These are phyloP conservation scores for Leishmania gerbilli DNA, from an alignment of 208 protist species.

Conservation along the genomic window DNA sequence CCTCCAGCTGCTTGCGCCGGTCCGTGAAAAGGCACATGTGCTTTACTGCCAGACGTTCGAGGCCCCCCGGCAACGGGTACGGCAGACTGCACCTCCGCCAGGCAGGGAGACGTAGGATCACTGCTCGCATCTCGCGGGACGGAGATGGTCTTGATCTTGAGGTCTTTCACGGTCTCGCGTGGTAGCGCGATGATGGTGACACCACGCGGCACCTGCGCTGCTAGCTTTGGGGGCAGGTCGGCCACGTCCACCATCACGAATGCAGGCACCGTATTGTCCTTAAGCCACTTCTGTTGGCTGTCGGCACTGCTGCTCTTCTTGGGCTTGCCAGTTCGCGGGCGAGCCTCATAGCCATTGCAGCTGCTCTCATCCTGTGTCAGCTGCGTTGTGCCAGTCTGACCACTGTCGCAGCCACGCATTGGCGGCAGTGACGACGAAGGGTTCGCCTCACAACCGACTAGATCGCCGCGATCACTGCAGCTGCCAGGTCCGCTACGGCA, in stretches of 20 bases:
- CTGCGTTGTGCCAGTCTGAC: conserved; percentile 1
- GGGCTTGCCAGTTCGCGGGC: background rate
- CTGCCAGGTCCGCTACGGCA: background rate
- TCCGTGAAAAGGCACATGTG: background rate
- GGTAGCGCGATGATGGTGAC: conserved; percentile 31
- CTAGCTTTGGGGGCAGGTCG: conserved; percentile 22
- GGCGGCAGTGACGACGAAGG: conserved; percentile 17
- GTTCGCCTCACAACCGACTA: conserved; percentile 12
- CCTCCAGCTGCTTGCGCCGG: background rate
- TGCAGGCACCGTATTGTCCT: conserved; percentile 2
- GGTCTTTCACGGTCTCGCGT: conserved; percentile 6
- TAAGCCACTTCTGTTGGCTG: background rate
- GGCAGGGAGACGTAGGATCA: background rate
- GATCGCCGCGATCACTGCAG: background rate
- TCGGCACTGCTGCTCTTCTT: background rate
- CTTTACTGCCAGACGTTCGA: background rate
- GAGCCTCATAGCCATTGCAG: background rate
- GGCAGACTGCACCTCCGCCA: background rate
- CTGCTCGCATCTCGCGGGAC: background rate
- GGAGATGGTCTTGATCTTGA: conserved; percentile 11
- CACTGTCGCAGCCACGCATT: background rate
- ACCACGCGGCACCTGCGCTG: conserved; percentile 28
- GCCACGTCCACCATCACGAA: conserved; percentile 33
- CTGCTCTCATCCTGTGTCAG: conserved; percentile 3
- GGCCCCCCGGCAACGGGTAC: background rate